Conservation (phyloP, 495 filamentous ascomycete species). For the Penicillium herquei region DNA sequence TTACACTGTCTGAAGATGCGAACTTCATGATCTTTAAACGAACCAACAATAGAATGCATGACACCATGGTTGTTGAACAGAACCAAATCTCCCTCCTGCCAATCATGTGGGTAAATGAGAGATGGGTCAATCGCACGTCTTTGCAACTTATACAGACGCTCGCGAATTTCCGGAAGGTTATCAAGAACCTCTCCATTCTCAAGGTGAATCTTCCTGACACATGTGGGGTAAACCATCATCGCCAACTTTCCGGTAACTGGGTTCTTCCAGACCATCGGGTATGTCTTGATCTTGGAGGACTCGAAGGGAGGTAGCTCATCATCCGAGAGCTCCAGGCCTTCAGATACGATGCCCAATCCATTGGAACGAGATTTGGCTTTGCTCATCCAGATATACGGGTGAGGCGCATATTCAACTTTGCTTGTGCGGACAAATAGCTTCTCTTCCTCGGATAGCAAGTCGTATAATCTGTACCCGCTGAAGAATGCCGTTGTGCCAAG, state of each 20-base stretch:
- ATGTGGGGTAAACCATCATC: conserved; percentile 64
- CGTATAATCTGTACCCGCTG: conserved; percentile 60
- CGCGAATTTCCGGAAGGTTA: conserved; percentile 57
- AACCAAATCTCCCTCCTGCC: conserved; percentile 68
- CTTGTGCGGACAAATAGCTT: conserved; percentile 60
- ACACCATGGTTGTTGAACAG: conserved; percentile 70
- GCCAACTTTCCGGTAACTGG: conserved; percentile 61
- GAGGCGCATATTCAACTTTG: conserved; percentile 64
- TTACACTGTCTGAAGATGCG: conserved; percentile 71
- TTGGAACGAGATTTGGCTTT: conserved; percentile 57
- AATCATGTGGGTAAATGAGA: conserved; percentile 66
- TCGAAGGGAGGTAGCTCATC: conserved; percentile 60
- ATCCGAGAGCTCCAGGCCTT: conserved; percentile 51
- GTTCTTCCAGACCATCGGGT: conserved; percentile 70
- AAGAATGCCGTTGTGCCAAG: conserved; percentile 71
- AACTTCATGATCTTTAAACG: conserved; percentile 64
- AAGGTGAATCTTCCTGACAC: conserved; percentile 60
- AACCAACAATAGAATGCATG: conserved; percentile 67
- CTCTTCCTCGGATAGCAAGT: conserved; percentile 56
- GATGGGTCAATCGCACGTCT: conserved; percentile 61
- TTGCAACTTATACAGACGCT: conserved; percentile 61
- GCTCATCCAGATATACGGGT: conserved; percentile 75
- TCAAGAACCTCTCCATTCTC: conserved; percentile 60
- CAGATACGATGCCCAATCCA: conserved; percentile 62
- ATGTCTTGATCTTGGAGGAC: conserved; percentile 56